phyloP scores from a whole-genome alignment of 306 rosid species.

The Prunus kanzakura region DNA sequence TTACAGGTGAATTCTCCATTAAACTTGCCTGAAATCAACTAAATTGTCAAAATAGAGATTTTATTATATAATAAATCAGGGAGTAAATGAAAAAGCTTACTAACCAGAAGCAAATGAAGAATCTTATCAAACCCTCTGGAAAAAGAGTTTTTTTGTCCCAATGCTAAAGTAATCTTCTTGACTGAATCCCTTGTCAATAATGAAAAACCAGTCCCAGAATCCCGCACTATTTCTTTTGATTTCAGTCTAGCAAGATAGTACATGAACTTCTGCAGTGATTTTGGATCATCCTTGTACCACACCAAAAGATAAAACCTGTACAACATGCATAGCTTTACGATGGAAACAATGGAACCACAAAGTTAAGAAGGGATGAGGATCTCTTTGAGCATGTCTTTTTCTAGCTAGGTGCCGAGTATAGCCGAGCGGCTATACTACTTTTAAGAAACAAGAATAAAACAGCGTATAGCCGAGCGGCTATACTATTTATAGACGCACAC shows the following conservation, averaged over 20 bases:
- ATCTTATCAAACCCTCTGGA: constrained; percentile 95
- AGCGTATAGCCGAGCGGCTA: too few species aligned
- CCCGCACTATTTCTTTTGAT: constrained; percentile 77
- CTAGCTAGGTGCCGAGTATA: not conserved
- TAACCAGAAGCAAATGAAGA: constrained; percentile 84
- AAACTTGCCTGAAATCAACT: constrained; percentile 60
- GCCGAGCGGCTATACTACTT: not conserved
- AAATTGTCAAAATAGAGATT: constrained; percentile 16
- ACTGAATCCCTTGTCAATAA: constrained; percentile 66
- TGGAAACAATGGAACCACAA: constrained; percentile 21
- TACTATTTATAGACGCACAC: too few species aligned
- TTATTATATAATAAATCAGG: constrained; percentile 18
- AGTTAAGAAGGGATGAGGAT: constrained; percentile 21
- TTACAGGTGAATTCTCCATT: constrained; percentile 88
- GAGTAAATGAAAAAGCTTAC: constrained; percentile 33
- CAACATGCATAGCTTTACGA: constrained; percentile 27
- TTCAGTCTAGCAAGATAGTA: constrained; percentile 78
- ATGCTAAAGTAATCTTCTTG: constrained; percentile 70
- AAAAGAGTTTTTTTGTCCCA: constrained; percentile 89
- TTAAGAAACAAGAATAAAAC: too few species aligned
- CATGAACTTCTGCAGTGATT: constrained; percentile 59
- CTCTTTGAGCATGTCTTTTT: constrained; percentile 43
- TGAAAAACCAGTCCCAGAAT: constrained; percentile 63
- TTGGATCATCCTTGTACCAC: constrained; percentile 93
- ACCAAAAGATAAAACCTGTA: constrained; percentile 91